Evolutionary conservation across 2,329 filamentous ascomycete species (phyloP).

Genomic region (Sarocladiaceae sp.): DNA sequence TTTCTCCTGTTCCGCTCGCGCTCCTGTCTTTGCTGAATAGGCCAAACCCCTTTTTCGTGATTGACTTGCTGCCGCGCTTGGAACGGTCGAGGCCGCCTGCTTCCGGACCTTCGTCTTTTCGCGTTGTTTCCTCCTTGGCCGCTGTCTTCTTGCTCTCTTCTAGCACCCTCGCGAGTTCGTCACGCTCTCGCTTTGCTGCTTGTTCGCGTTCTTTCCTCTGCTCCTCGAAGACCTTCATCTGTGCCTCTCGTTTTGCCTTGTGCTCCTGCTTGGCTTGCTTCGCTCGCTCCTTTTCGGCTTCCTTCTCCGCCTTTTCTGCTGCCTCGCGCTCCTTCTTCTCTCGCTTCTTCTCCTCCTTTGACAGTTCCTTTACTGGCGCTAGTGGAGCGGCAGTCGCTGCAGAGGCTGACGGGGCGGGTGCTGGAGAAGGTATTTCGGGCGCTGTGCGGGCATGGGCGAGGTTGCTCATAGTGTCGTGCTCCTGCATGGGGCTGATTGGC

Average conservation of each 20-base stretch:
- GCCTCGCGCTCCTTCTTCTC: slow-evolving; percentile 65
- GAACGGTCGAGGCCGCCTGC: slow-evolving; percentile 60
- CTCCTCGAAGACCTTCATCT: slow-evolving; percentile 47
- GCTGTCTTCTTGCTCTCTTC: slow-evolving; percentile 63
- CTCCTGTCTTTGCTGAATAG: slow-evolving; percentile 55
- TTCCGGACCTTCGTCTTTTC: slow-evolving; percentile 34
- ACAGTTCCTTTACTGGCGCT: slow-evolving; percentile 26
- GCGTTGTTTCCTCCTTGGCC: slow-evolving; percentile 43
- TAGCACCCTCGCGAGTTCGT: slow-evolving; percentile 58
- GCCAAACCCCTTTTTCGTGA: slow-evolving; percentile 71
- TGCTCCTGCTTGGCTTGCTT: slow-evolving; percentile 37
- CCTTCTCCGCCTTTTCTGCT: slow-evolving; percentile 51
- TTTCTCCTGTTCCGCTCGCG: slow-evolving; percentile 20
- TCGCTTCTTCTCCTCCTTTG: slow-evolving; percentile 59
- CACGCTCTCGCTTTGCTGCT: slow-evolving; percentile 52
- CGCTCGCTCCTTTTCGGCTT: slow-evolving; percentile 44
- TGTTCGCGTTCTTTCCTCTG: slow-evolving; percentile 53
- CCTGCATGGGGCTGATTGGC: slow-evolving; percentile 39
- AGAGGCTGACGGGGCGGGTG: slow-evolving; percentile 9
- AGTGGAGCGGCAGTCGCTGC: not conserved
- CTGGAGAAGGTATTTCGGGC: slow-evolving; percentile 32
- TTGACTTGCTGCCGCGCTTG: slow-evolving; percentile 69
- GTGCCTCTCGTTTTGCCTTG: slow-evolving; percentile 44
- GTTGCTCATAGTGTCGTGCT: slow-evolving; percentile 49
- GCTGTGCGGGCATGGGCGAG: slow-evolving; percentile 66